A percentile compares a stretch with the other conserved stretches of the same genome.
Conservation (phyloP, 2,329 filamentous ascomycete genomes). For the Fusarium sp. region DNA sequence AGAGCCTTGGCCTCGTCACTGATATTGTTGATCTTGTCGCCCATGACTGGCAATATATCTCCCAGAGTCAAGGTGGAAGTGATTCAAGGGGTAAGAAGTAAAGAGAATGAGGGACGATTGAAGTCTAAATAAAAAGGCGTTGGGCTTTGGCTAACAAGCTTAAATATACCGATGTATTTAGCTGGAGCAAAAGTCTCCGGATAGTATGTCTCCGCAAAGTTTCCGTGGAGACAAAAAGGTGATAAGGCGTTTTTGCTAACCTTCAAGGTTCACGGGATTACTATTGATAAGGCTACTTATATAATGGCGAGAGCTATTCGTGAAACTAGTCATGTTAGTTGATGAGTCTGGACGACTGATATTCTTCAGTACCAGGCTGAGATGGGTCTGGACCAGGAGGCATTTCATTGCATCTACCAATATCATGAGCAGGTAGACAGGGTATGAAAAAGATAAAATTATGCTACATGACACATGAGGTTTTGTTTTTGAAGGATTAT, state of each 20-base stretch:
- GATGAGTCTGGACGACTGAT: neutral
- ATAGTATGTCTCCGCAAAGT: neutral
- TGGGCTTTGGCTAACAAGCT: rapidly evolving
- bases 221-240: neutral
- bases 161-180: neutral
- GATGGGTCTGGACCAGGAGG: neutral
- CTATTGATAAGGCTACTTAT: too few species aligned
- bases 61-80: rapidly evolving
- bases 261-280: neutral
- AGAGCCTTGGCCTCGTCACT: neutral
- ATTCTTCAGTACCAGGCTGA: neutral
- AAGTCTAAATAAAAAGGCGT: rapidly evolving
- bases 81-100: rapidly evolving
- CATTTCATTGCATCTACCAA: neutral
- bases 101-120: rapidly evolving
- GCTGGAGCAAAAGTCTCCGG: neutral
- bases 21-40: neutral
- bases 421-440: neutral
- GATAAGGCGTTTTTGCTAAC: rapidly evolving
- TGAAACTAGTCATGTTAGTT: neutral
- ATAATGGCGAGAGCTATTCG: too few species aligned
- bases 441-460: rapidly evolving
- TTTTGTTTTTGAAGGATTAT: too few species aligned
- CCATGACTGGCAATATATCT: neutral
- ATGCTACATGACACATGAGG: too few species aligned